Evolutionary conservation across 495 filamentous ascomycete genomes (phyloP), one percentile per base, ranked within the genome.

Genomic region (Penicillium robsamsonii): DNA sequence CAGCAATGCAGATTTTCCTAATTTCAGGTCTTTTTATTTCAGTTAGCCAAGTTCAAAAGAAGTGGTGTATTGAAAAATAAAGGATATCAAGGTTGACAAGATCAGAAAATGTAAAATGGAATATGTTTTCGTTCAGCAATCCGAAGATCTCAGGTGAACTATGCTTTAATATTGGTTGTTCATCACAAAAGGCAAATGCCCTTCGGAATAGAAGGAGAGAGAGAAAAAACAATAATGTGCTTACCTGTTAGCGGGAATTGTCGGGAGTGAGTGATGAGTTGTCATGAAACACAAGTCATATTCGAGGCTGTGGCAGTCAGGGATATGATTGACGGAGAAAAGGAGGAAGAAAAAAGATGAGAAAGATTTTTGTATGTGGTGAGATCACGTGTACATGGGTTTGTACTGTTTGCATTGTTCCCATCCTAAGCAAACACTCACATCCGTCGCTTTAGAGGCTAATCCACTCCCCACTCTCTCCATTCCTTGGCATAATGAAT

Each of bases 91-190:
- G 29, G 49, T 41, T 53, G 52, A 48, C 35, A 53, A 52, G 58
- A 66, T 76, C 73, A 77, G 75, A 77, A 52, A 67, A 56, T 65
- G 66, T 73, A 75, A 77, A 72, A 78, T 78, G 75, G 71, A 76
- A 66, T 72, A 63, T 65, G 65, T 76, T 77, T 57, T 79, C 75
- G 72, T 77, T 76, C 74, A 79, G 53, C 50, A 64, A 68, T 72
- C 71, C 69, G 69, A 71, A 76, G 74, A 78, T 65, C 65, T 76
- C 74, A 77, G 74, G 66, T 79, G 75, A 79, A 79, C 75, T 79
- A 79, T 77, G 74, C 75, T 75, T 76, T 66, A 61, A 65, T 63
- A 68, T 68, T 65, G 45, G 67, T 69, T 74, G 70, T 63, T 79
- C 75, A 79, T 79, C 75, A 78, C 70, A 33, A 52, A 50, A 43